Base-by-base conservation (phyloP, 2,329 filamentous ascomycete genomes). In the Bipolaris bicolor region DNA sequence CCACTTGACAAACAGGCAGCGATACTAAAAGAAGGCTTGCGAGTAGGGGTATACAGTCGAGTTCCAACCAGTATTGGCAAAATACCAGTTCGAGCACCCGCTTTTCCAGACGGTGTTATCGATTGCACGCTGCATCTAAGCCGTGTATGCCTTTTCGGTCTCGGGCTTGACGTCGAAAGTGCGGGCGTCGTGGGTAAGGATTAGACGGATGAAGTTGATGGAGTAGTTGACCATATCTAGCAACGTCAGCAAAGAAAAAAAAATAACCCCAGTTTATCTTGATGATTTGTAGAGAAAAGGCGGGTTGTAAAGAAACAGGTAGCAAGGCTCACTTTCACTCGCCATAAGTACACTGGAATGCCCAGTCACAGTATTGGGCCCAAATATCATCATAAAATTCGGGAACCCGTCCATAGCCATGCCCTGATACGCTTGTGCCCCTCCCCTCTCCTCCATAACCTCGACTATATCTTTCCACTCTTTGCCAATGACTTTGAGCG, bases 171-270 rank as follows among this genome's bases (percentile, higher is more conserved):
- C 91, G 90, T 79, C 97, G 90, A 82, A 93, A 95, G 73, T 95
- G 89, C 72, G 95, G 93, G 58, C 95, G 91, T 66, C 89, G 90
- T 94, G 93, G 96, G 80, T 97, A 91, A 60, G 93, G 16, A 87
- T 77, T 2, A 83, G 82, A 64, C 80, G 81, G 62, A 89, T 82
- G 61, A 89, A 80, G 0, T 84, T 84, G 9, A 89, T 68, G 0
- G 82, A 80, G 68, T 84, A 87, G 58, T 86, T 84, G 62, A 88
- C 77, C 67, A 82, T 82, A 67, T 88, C 54, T 62, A 31, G n/a
- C 6, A 18, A n/a, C 10, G 10, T 31, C 10, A 31, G 29, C 2
- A 31, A 10, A 24, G 22, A 26, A 20, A 20, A 11, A 29, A 26
- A 7, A 29, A 11, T 3, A 1, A 7, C 2, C 9, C 1, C 2